phyloP scores from a whole-genome alignment of 148 eudicot genomes.

The Chenopodium quinoa region DNA sequence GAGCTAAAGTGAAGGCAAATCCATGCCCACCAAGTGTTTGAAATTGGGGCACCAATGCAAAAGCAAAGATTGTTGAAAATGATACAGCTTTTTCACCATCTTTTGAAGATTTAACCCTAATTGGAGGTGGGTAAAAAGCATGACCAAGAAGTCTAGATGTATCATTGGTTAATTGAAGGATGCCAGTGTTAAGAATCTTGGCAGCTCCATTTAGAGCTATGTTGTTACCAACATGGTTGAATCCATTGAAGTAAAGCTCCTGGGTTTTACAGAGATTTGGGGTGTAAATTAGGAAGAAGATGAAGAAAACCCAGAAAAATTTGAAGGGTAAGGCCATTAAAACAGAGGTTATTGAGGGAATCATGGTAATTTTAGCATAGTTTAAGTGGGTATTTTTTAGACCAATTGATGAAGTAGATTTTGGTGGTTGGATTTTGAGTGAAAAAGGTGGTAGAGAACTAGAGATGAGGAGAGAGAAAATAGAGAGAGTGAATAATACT shows the following conservation, averaged over 20 bases:
- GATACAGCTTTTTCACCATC: constrained; percentile 45
- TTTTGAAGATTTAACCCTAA: constrained; percentile 48
- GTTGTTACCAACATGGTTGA: constrained; percentile 36
- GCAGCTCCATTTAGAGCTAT: constrained; percentile 51
- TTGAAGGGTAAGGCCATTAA: constrained; percentile 15
- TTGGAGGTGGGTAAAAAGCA: constrained; percentile 52
- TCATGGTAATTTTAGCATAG: constrained; percentile 17
- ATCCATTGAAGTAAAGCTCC: constrained; percentile 57
- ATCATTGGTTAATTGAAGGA: constrained; percentile 51
- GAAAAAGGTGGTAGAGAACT: background rate
- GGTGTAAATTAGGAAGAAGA: constrained; percentile 18
- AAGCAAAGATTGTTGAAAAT: constrained; percentile 76
- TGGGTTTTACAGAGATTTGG: constrained; percentile 36
- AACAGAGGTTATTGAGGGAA: background rate
- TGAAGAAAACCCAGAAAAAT: constrained; percentile 29
- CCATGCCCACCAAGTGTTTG: constrained; percentile 80
- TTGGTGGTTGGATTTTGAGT: constrained; percentile 1
- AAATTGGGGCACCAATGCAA: constrained; percentile 62
- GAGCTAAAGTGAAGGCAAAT: constrained; percentile 63
- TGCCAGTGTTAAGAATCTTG: constrained; percentile 45
- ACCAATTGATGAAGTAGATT: background rate
- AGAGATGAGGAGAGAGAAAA: background rate
- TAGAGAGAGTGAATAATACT: background rate
- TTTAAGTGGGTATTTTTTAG: background rate
- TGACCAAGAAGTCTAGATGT: constrained; percentile 58